phyloP scores from a whole-genome alignment of 352 stramenopile species.

The Thalassiosira gravida region DNA sequence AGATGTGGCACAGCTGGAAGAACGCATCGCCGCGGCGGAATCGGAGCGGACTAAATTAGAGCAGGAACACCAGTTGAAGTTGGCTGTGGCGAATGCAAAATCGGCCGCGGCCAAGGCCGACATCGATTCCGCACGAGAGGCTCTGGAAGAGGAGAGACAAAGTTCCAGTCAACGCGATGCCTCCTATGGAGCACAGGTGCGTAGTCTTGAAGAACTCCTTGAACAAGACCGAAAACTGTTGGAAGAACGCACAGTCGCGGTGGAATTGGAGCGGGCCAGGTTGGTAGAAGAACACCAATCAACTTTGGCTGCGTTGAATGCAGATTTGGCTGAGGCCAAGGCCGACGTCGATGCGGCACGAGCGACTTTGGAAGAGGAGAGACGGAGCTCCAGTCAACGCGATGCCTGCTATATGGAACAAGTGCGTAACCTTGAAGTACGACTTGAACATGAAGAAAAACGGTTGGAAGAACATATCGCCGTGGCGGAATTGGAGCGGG shows the following conservation, averaged over 20 bases:
- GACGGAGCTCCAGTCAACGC: background rate
- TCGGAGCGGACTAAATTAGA: no score
- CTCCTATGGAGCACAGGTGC: background rate
- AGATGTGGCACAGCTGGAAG: background rate
- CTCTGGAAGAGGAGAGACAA: no score
- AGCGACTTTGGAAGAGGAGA: conserved; percentile 20
- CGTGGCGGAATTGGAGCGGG: background rate
- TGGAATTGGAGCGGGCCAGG: background rate
- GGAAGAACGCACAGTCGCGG: background rate
- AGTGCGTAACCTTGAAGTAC: conserved; percentile 17
- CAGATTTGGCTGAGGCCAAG: conserved; percentile 13
- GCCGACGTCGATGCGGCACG: conserved; percentile 2
- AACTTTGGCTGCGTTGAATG: background rate
- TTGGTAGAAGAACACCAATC: background rate
- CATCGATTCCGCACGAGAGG: no score
- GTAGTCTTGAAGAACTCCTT: background rate
- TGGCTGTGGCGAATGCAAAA: background rate
- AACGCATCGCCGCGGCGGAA: no score
- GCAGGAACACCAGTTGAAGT: background rate
- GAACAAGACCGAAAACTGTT: background rate
- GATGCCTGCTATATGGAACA: background rate
- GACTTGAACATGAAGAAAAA: conserved; percentile 11
- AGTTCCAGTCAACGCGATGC: background rate
- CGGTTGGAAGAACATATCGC: conserved; percentile 20
- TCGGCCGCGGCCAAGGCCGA: conserved; percentile 24